Percentiles rank a stretch among this genome's conserved stretches.
Conservation (phyloP, 352 stramenopile species). For the Bremia lactucae region DNA sequence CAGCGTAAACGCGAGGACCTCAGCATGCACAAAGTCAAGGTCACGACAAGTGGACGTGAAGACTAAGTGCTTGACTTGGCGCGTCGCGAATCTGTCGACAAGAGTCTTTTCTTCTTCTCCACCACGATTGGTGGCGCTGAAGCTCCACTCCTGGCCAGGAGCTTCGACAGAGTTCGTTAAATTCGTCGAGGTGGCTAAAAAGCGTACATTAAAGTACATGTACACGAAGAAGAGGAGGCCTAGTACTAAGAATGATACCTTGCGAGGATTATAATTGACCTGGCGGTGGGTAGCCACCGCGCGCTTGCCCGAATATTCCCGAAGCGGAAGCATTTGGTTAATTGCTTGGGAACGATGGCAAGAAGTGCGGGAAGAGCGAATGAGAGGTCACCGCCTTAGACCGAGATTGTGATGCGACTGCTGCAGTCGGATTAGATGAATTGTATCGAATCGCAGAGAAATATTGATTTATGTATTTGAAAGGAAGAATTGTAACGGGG, state of each 20-base stretch:
- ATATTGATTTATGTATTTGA: too few species aligned
- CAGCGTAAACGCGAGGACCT: conserved; percentile 64
- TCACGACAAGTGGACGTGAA: conserved; percentile 69
- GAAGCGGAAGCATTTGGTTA: conserved; percentile 39
- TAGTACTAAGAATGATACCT: conserved; percentile 20
- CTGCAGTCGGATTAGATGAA: too few species aligned
- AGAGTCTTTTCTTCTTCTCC: conserved; percentile 15
- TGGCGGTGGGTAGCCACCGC: conserved; percentile 19
- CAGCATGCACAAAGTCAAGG: conserved; percentile 48
- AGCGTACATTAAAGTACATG: conserved; percentile 58
- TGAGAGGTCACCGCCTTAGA: too few species aligned
- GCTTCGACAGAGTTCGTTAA: conserved; percentile 21
- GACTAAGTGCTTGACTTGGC: conserved; percentile 47
- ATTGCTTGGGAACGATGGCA: conserved; percentile 1
- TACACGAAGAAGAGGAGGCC: conserved; percentile 36
- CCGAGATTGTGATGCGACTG: too few species aligned
- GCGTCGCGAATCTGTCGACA: conserved; percentile 27
- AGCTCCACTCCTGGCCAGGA: conserved; percentile 10
- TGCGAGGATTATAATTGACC: conserved; percentile 12
- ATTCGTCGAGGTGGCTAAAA: conserved; percentile 32
- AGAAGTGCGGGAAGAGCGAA: too few species aligned
- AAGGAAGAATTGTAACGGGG: too few species aligned
- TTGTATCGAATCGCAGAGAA: too few species aligned
- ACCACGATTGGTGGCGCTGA: conserved; percentile 5
- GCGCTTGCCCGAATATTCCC: conserved; percentile 32